Conservation (phyloP, 2,329 filamentous ascomycete species). For the Alternaria sp. region DNA sequence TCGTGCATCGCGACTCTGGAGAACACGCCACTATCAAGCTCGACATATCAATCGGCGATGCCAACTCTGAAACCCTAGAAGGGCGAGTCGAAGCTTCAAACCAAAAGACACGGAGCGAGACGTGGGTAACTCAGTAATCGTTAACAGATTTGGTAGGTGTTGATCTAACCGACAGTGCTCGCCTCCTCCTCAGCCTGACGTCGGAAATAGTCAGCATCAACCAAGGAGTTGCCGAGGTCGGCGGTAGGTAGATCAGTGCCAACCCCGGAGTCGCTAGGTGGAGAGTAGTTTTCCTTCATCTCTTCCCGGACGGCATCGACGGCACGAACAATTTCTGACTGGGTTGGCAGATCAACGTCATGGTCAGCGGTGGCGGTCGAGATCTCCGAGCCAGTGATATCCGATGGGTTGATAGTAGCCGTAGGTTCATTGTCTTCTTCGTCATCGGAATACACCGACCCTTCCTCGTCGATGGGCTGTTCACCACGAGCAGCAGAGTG, state of each 20-base stretch:
- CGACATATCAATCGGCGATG: slow-evolving; percentile 8
- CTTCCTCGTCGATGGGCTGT: slow-evolving; percentile 44
- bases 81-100: slow-evolving; percentile 24
- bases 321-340: slow-evolving; percentile 43
- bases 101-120: slow-evolving; percentile 11
- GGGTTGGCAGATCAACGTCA: slow-evolving; percentile 37
- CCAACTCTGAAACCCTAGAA: slow-evolving; percentile 18
- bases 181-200: slow-evolving; percentile 49
- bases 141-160: background rate
- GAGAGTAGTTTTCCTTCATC: slow-evolving; percentile 36
- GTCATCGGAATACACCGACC: slow-evolving; percentile 39
- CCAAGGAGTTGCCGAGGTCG: slow-evolving; percentile 30
- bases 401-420: slow-evolving; percentile 35
- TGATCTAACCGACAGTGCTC: slow-evolving; percentile 41
- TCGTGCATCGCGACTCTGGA: background rate
- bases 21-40: slow-evolving; percentile 1
- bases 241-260: slow-evolving; percentile 50
- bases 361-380: slow-evolving; percentile 30
- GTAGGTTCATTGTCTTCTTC: slow-evolving; percentile 45
- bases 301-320: slow-evolving; percentile 43
- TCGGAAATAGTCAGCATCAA: slow-evolving; percentile 49
- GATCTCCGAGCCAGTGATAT: slow-evolving; percentile 36
- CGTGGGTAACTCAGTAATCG: background rate
- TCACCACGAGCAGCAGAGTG: slow-evolving; percentile 43
- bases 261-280: slow-evolving; percentile 48